phyloP scores from a whole-genome alignment of 306 rosid species.

The Coriaria nepalensis region DNA sequence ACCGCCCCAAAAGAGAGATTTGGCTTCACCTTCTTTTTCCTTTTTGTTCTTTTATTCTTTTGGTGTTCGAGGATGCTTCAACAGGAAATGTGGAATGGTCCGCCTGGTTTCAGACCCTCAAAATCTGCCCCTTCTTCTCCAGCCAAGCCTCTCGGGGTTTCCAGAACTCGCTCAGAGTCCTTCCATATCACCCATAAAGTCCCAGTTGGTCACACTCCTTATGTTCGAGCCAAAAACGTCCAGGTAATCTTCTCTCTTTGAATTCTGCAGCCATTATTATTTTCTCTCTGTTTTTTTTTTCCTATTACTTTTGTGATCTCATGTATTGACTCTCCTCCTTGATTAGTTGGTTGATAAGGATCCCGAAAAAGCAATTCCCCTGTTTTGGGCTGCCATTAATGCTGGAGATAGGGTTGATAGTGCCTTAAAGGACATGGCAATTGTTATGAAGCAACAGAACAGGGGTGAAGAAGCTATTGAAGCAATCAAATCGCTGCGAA shows the following conservation, averaged over 20 bases:
- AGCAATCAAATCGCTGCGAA: slow-evolving; percentile 78
- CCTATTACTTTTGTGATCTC: background rate
- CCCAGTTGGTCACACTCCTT: slow-evolving; percentile 79
- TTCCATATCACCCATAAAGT: slow-evolving; percentile 78
- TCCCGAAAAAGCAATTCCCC: slow-evolving; percentile 86
- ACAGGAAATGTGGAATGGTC: slow-evolving; percentile 90
- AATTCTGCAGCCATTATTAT: background rate
- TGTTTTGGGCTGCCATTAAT: slow-evolving; percentile 95
- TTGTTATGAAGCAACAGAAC: slow-evolving; percentile 95
- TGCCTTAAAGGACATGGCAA: slow-evolving; percentile 97
- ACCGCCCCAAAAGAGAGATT: too few relatives aligned
- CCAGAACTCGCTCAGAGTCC: slow-evolving; percentile 65
- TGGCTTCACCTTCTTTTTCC: slow-evolving; percentile 4
- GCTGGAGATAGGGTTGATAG: slow-evolving; percentile 96
- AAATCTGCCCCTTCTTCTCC: slow-evolving; percentile 97
- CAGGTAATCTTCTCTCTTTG: slow-evolving; percentile 32
- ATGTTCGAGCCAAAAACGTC: slow-evolving; percentile 90
- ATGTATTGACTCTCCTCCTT: background rate
- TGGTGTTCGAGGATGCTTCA: background rate
- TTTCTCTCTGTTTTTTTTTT: background rate
- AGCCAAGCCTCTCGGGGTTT: slow-evolving; percentile 68
- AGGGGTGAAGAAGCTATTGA: slow-evolving; percentile 95
- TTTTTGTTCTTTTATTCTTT: background rate
- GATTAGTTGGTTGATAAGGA: slow-evolving; percentile 86
- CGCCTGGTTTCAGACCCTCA: slow-evolving; percentile 87